A percentile compares a stretch with the other conserved stretches of the same genome.
These are phyloP conservation scores for Ophiostoma ips DNA, from an alignment of 2,329 filamentous ascomycete species.

Conservation along the genomic window DNA sequence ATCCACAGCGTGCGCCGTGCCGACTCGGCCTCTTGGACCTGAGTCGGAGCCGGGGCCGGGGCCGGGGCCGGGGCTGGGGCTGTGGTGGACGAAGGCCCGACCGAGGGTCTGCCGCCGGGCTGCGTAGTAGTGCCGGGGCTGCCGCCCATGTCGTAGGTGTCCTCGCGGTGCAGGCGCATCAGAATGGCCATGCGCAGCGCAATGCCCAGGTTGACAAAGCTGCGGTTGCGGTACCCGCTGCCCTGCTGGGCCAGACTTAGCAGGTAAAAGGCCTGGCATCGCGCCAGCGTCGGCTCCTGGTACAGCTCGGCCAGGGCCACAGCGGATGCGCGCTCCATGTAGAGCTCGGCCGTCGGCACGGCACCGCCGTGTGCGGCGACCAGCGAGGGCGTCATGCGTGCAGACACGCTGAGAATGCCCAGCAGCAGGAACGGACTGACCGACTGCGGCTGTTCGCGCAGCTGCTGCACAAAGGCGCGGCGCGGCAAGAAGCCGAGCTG, in stretches of 20 bases:
- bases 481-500: conserved; percentile 47
- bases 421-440: conserved; percentile 41
- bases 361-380: conserved; percentile 35
- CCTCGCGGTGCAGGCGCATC: conserved; percentile 41
- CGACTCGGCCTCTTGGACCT: conserved; percentile 38
- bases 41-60: too few species aligned
- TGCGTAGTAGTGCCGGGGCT: conserved; percentile 20
- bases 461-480: conserved; percentile 31
- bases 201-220: conserved; percentile 44
- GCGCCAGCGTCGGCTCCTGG: conserved; percentile 34
- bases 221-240: conserved; percentile 37
- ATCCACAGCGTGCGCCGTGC: conserved; percentile 46
- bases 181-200: conserved; percentile 41
- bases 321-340: conserved; percentile 35
- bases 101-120: background rate
- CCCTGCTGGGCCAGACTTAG: conserved; percentile 46
- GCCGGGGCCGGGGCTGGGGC: too few species aligned
- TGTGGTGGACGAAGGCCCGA: background rate
- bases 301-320: conserved; percentile 38
- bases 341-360: conserved; percentile 37
- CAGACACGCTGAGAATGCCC: conserved; percentile 41
- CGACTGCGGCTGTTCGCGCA: conserved; percentile 33
- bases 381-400: conserved; percentile 36
- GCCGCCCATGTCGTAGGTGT: conserved; percentile 33
- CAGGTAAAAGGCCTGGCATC: conserved; percentile 45